Evolutionary conservation across 75 land plant genomes (phyloP).

Genomic region (Selaginella moellendorffii): DNA sequence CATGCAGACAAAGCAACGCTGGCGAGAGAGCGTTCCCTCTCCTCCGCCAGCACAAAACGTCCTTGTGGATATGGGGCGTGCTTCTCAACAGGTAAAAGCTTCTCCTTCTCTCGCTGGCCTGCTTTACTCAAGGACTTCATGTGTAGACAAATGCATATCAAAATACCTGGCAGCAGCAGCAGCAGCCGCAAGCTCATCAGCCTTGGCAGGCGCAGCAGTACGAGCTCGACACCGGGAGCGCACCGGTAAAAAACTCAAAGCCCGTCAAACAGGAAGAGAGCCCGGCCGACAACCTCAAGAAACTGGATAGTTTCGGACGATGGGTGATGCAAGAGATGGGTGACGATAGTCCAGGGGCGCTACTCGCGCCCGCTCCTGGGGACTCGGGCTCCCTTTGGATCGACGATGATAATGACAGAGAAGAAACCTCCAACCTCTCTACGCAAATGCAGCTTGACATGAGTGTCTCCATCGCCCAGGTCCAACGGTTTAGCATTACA

Average conservation of each 20-base stretch:
- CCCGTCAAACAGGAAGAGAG: not conserved
- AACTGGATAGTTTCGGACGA: conserved; percentile 59
- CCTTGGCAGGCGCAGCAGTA: not conserved
- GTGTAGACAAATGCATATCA: no score
- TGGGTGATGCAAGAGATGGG: conserved; percentile 75
- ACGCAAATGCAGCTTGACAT: conserved; percentile 33
- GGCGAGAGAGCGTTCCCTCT: no score
- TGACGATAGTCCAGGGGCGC: conserved; percentile 34
- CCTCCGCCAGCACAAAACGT: no score
- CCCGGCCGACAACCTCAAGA: conserved; percentile 29
- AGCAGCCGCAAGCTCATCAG: not conserved
- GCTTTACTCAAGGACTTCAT: no score
- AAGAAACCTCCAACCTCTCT: no score
- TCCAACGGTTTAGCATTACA: conserved; percentile 62
- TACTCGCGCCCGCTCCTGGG: conserved; percentile 12
- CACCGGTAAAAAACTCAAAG: no score
- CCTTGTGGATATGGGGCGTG: no score
- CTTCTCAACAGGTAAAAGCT: no score
- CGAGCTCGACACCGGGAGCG: not conserved
- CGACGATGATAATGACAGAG: conserved; percentile 2
- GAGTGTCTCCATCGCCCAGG: conserved; percentile 46
- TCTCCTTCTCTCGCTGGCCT: no score
- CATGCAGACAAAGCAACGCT: no score
- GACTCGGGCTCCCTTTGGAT: conserved; percentile 12
- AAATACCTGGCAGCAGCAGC: no score